A percentile compares a stretch with the other conserved stretches of the same genome.
Evolutionary conservation across 306 rosid species (phyloP).

Genomic region (Acacia crassicarpa): DNA sequence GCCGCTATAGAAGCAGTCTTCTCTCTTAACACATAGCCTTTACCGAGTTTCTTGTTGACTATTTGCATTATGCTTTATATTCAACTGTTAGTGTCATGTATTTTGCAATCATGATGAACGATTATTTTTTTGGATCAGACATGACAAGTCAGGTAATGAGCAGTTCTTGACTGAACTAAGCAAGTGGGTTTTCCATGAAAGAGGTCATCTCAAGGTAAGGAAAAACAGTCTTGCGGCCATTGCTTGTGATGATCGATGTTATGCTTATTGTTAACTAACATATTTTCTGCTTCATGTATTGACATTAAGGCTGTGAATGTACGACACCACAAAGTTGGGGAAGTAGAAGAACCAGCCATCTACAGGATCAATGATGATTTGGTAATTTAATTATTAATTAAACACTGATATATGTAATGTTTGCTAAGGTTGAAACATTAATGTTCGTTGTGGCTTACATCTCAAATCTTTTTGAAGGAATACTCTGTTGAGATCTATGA

Average conservation of each 20-base stretch:
- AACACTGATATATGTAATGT: not conserved
- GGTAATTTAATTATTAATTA: conserved; percentile 57
- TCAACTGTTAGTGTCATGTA: not conserved
- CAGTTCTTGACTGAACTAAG: conserved; percentile 79
- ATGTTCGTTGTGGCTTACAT: conserved; percentile 34
- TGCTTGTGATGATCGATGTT: conserved; percentile 17
- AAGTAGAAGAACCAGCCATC: conserved; percentile 72
- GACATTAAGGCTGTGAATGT: conserved; percentile 67
- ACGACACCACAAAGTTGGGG: conserved; percentile 84
- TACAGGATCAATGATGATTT: conserved; percentile 90
- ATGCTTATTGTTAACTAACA: conserved; percentile 20
- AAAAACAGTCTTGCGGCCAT: not conserved
- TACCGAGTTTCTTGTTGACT: conserved; percentile 17
- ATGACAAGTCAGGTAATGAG: conserved; percentile 86
- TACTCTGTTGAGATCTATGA: conserved; percentile 83
- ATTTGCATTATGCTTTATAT: not conserved
- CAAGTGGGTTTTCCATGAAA: conserved; percentile 98
- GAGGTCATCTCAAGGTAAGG: conserved; percentile 96
- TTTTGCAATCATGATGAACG: not conserved
- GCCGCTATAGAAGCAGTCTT: not conserved
- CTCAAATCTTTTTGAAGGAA: conserved; percentile 56
- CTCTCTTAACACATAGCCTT: not conserved
- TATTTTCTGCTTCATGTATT: conserved; percentile 26
- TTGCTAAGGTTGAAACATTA: conserved; percentile 1
- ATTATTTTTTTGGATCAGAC: conserved; percentile 44